Evolutionary conservation across 1,284 basidiomycete genomes (phyloP).

Genomic region (Trichosporon sp.): DNA sequence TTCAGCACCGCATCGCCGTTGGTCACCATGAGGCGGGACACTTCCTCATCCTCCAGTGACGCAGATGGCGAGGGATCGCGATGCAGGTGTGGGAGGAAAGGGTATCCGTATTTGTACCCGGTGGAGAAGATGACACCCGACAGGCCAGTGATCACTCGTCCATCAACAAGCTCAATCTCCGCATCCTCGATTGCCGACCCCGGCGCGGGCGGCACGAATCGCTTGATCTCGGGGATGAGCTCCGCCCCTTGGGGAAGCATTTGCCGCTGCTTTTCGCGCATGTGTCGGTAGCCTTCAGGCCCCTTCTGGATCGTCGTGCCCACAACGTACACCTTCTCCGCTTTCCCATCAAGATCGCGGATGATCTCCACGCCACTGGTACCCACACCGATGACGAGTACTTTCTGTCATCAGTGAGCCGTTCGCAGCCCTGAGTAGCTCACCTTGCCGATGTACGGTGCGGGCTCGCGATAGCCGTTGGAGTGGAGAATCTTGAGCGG

Average conservation of each 20-base stretch:
- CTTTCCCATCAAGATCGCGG: slow-evolving; percentile 30
- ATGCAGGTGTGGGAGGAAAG: slow-evolving; percentile 52
- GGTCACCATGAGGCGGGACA: slow-evolving; percentile 45
- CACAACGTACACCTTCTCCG: slow-evolving; percentile 23
- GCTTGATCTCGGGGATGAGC: too few species aligned
- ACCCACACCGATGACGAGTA: slow-evolving; percentile 53
- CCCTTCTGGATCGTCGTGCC: slow-evolving; percentile 33
- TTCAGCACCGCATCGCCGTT: slow-evolving; percentile 52
- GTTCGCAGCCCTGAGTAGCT: too few species aligned
- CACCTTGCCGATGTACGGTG: slow-evolving; percentile 43
- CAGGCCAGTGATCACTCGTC: slow-evolving; percentile 47
- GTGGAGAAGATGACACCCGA: slow-evolving; percentile 51
- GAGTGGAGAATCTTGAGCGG: slow-evolving; percentile 50
- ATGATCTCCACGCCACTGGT: slow-evolving; percentile 52
- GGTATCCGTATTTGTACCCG: slow-evolving; percentile 52
- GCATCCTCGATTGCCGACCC: slow-evolving; percentile 32
- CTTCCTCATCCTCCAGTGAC: background rate
- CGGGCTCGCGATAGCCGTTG: slow-evolving; percentile 51
- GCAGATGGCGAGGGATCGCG: slow-evolving; percentile 29
- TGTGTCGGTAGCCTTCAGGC: too few species aligned
- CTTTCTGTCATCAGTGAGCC: too few species aligned
- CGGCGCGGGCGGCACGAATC: slow-evolving; percentile 29
- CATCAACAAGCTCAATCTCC: slow-evolving; percentile 49
- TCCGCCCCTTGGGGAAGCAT: too few species aligned
- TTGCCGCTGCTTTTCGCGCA: too few species aligned